Base-by-base conservation (phyloP, 208 protist genomes). In the Tritrichomonas foetus region DNA sequence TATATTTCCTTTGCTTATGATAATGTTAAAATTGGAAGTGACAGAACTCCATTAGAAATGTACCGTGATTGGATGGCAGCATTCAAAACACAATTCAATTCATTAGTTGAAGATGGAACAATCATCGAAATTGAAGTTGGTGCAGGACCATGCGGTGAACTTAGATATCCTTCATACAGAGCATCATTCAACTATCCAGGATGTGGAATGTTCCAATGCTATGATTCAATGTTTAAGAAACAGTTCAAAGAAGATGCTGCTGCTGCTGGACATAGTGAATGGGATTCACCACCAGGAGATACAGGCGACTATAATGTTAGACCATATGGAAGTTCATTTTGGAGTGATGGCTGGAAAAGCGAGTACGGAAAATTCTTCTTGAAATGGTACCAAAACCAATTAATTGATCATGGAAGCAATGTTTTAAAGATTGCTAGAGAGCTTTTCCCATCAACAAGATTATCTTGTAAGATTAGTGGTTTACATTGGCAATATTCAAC, bases 1-100 rank as follows among this genome's bases (percentile, higher is more conserved):
- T 82, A 82, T 30, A 82, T 82, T 82, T 82, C 74, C 8, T 53
- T 82, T 44, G 74, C 74, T n/a, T 82, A 82, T 30, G 74, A 82
- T 44, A 30, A 82, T 22, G 41, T 82, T 36, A 2, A 33, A 30
- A 50, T 82, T 30, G 41, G 33, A 75, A 30, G 0, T 30, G 74
- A 41, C 41, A 47, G 74, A 50, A 82, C 74, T 9, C 74, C 74
- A 82, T 41, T 82, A 8, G 2, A 82, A 11, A 47, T 25, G n/a
- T 82, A 82, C 20, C n/a, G 25, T 25, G 74, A 82, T 53, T 82
- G 33, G 33, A 82, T 82, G 74, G 3, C 5, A 3, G 74, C 74
- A 50, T 82, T 82, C 20, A 47, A 50, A 36, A 20, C 3, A 9
- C 41, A 82, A 30, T 82, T 82, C 41, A 44, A 44, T 30, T 22